These are phyloP conservation scores for Citrullus amarus DNA, from an alignment of 306 rosid species.

Conservation along the genomic window DNA sequence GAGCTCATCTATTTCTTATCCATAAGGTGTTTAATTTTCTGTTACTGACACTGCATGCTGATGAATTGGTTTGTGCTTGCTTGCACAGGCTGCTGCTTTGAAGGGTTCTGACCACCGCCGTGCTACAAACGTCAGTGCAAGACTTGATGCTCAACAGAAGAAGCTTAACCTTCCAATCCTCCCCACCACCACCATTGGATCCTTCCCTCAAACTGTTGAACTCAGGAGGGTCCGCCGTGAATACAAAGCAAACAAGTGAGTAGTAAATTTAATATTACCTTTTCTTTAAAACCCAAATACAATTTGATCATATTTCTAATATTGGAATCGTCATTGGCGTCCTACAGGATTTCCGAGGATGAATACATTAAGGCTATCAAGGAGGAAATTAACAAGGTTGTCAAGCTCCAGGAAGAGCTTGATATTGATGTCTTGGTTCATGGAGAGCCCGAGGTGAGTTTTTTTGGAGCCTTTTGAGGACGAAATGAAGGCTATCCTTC, in stretches of 20 bases:
- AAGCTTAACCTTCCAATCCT: conserved; percentile 65
- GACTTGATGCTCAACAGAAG: conserved; percentile 69
- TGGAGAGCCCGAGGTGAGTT: conserved; percentile 80
- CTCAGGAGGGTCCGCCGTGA: conserved; percentile 70
- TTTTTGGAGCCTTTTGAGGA: neutral
- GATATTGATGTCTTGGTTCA: conserved; percentile 87
- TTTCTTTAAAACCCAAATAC: neutral
- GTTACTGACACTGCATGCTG: neutral
- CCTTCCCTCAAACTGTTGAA: conserved; percentile 73
- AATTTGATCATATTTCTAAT: neutral
- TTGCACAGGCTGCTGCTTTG: conserved; percentile 56
- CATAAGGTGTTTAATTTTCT: neutral
- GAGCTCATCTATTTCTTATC: conserved; percentile 15
- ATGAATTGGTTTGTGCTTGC: conserved; percentile 12
- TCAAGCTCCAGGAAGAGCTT: conserved; percentile 74
- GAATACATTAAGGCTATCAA: conserved; percentile 46
- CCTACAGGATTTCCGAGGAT: conserved; percentile 51
- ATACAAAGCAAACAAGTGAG: conserved; percentile 65
- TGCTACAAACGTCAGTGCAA: conserved; percentile 43
- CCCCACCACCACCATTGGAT: conserved; percentile 79
- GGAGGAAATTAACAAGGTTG: conserved; percentile 66
- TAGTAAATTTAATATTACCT: neutral
- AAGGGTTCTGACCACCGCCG: conserved; percentile 65
- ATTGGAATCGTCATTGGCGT: neutral
- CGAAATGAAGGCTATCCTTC: neutral